These are phyloP conservation scores for Hyphopichia burtonii DNA, from an alignment of 1,139 yeast genomes.

Conservation along the genomic window DNA sequence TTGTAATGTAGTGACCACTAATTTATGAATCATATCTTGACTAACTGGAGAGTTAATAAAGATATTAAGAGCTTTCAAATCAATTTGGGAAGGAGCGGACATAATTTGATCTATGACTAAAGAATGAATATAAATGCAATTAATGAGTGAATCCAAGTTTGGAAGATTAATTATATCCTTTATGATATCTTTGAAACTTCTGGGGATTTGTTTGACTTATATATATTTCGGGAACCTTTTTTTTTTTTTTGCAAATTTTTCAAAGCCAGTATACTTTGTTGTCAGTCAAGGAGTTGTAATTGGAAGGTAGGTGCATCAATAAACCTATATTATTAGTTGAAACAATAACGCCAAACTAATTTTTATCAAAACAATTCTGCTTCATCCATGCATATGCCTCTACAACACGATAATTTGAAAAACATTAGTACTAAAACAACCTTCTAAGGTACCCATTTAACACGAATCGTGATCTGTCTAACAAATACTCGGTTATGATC, in stretches of 20 bases:
- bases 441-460: too few species aligned
- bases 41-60: slow-evolving; percentile 59
- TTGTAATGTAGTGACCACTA: slow-evolving; percentile 61
- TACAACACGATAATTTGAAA: not conserved
- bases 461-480: too few species aligned
- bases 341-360: not conserved
- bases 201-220: too few species aligned
- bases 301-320: not conserved
- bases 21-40: slow-evolving; percentile 63
- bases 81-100: slow-evolving; percentile 20
- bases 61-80: slow-evolving; percentile 54
- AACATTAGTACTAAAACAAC: too few species aligned
- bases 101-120: not conserved
- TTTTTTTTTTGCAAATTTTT: too few species aligned
- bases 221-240: too few species aligned
- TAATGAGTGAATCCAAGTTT: not conserved
- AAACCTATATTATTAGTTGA: not conserved
- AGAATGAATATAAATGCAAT: not conserved
- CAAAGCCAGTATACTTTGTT: not conserved
- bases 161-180: not conserved
- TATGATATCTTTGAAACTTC: too few species aligned
- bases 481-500: too few species aligned
- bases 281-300: not conserved
- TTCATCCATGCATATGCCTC: not conserved
- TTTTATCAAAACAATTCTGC: not conserved